These are phyloP conservation scores for Astrothelium subdiscretum DNA, from an alignment of 495 filamentous ascomycete genomes.

Conservation along the genomic window DNA sequence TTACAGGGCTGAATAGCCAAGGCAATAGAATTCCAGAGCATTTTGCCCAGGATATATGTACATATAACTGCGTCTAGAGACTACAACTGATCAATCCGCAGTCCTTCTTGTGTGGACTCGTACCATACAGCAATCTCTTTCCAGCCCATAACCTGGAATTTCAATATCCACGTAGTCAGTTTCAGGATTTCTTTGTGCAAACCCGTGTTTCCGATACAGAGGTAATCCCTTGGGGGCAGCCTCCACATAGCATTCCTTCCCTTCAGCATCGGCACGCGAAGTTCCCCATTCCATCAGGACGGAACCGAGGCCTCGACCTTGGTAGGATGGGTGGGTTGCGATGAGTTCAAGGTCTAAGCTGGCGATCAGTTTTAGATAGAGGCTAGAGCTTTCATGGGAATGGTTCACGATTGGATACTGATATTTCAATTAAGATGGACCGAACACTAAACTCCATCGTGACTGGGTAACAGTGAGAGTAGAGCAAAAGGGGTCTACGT, in stretches of 20 bases:
- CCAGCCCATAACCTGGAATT: background rate
- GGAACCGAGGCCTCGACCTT: slow-evolving; percentile 23
- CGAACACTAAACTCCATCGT: background rate
- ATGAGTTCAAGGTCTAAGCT: slow-evolving; percentile 15
- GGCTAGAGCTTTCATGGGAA: too few relatives aligned
- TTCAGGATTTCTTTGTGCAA: background rate
- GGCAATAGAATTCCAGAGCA: too few relatives aligned
- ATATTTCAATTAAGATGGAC: too few relatives aligned
- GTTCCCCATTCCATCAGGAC: slow-evolving; percentile 23
- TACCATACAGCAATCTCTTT: background rate
- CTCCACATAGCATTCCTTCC: slow-evolving; percentile 15
- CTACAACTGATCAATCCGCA: background rate
- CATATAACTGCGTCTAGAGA: too few relatives aligned
- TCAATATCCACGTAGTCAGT: background rate
- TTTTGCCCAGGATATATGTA: too few relatives aligned
- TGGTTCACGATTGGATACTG: too few relatives aligned
- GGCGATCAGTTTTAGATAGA: slow-evolving; percentile 1
- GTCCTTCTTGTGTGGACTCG: background rate
- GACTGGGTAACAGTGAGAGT: too few relatives aligned
- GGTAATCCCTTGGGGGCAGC: slow-evolving; percentile 11
- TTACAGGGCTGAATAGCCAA: too few relatives aligned
- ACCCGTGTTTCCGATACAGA: slow-evolving; percentile 16
- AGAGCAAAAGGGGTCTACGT: too few relatives aligned
- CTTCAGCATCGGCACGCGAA: slow-evolving; percentile 15
- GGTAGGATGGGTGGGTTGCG: slow-evolving; percentile 19